Base-by-base conservation (phyloP, 2,329 filamentous ascomycete species). In the Fonsecaea pugnacius region DNA sequence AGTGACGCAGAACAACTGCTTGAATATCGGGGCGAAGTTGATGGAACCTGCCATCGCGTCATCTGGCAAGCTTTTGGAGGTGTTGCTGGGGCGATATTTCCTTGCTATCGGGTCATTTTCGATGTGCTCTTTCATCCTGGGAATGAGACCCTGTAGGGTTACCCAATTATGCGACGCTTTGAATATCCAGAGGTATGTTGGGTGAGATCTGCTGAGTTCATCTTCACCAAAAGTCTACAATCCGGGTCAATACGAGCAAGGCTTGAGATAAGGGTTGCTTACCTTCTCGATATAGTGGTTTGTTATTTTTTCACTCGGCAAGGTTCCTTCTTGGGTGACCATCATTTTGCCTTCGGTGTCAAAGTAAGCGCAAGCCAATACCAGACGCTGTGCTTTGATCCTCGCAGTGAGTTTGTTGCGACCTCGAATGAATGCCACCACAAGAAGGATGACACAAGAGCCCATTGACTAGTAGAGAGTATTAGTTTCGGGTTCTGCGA, bases 181-280 rank as follows among this genome's bases (percentile, higher is more conserved):
- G 73, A 91, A 96, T 72, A 95, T 89, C 92, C 92, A 96, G 56
- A 92, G 87, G 76, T 95, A 96, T 1, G 93, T 86, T 0, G 90
- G 86, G 73, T 96, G 91, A 0, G 86, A 85, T 27, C 87, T 87
- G 62, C 87, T 87, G 72, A 96, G 93, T 14, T 88, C 85, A 65
- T 96, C 91, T 65, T 88, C 86, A 59, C 89, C 85, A 32, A 86
- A 87, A 7, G 75, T 79, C 77, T 79, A 57, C 4, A 61, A 33
- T 46, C 21, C 18, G 18, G 8, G 16, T 52, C 74, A 77, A 67
- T 30, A 9, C 62, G 18, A 67, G 60, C 46, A 21, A 6, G 21
- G 16, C 46, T 40, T 30, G 8, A n/a, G 18, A 4, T 9, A 40
- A 2, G 16, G 9, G 24, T 2, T 38, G 70, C 77, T 64, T 72